Conservation (phyloP, 257 asterid genomes). For the Przewalskia tangutica region DNA sequence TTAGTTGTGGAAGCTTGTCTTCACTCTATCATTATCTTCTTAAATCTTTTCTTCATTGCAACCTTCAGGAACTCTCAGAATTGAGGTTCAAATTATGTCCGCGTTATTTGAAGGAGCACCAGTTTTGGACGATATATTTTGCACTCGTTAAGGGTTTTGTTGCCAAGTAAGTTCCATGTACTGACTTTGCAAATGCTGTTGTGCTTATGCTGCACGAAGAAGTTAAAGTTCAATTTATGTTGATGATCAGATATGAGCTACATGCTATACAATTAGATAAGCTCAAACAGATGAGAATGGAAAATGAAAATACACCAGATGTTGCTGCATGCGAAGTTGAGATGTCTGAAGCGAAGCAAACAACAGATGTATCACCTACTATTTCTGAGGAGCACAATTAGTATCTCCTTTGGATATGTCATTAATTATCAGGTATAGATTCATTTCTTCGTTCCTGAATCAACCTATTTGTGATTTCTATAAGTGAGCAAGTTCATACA, state of each 20-base stretch:
- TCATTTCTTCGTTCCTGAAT: not conserved
- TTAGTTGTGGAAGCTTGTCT: not conserved
- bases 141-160: slow-evolving; percentile 56
- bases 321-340: slow-evolving; percentile 57
- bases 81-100: slow-evolving; percentile 80
- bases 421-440: slow-evolving; percentile 24
- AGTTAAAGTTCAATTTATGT: not conserved
- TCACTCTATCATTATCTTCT: not conserved
- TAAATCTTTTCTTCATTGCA: not conserved
- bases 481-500: not conserved
- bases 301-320: slow-evolving; percentile 28
- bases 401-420: slow-evolving; percentile 10
- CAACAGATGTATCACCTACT: slow-evolving; percentile 14
- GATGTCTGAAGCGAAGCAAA: slow-evolving; percentile 71
- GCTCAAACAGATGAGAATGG: slow-evolving; percentile 39
- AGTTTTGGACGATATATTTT: slow-evolving; percentile 87
- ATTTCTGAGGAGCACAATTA: slow-evolving; percentile 26
- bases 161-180: slow-evolving; percentile 50
- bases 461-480: not conserved
- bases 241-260: slow-evolving; percentile 59
- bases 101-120: slow-evolving; percentile 63
- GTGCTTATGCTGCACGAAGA: not conserved
- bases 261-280: slow-evolving; percentile 57
- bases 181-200: slow-evolving; percentile 6
- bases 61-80: slow-evolving; percentile 69